Conservation (phyloP, 257 asterid genomes). For the Marsdenia floribunda region DNA sequence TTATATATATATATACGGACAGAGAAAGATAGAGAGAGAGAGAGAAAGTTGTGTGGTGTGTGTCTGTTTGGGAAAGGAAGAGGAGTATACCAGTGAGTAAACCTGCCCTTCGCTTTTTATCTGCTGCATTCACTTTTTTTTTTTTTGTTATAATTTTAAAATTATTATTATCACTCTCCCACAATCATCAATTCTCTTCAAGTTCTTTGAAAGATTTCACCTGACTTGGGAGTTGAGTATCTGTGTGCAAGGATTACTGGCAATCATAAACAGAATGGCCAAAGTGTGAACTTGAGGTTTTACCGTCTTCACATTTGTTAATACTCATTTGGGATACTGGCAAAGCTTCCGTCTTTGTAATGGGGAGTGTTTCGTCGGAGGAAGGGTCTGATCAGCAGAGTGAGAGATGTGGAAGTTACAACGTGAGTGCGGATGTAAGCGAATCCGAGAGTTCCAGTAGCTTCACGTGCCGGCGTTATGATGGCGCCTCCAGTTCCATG, state of each 20-base stretch:
- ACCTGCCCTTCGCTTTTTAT: slow-evolving; percentile 5
- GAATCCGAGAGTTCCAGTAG: slow-evolving; percentile 68
- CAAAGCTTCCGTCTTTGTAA: slow-evolving; percentile 11
- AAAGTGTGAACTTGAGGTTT: background rate
- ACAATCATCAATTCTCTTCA: background rate
- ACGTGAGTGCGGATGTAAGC: slow-evolving; percentile 89
- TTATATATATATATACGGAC: too few relatives aligned
- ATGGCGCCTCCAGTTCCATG: slow-evolving; percentile 56
- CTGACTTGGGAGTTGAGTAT: too few relatives aligned
- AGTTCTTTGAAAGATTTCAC: background rate
- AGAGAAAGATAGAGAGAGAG: background rate
- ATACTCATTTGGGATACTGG: background rate
- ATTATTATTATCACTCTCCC: background rate
- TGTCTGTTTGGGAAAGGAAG: background rate
- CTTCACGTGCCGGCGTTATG: slow-evolving; percentile 38
- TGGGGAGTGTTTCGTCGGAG: slow-evolving; percentile 84
- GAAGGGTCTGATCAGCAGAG: slow-evolving; percentile 57
- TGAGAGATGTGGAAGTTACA: slow-evolving; percentile 84
- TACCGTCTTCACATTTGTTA: too few relatives aligned
- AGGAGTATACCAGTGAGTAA: slow-evolving; percentile 1
- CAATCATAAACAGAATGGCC: background rate
- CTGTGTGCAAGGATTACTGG: background rate
- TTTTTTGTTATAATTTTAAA: too few relatives aligned
- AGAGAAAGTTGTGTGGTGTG: background rate
- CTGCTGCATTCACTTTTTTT: slow-evolving; percentile 9